Evolutionary conservation across 495 filamentous ascomycete genomes (phyloP), one percentile per base, ranked within the genome.

Genomic region (Penicillium egyptiacum): DNA sequence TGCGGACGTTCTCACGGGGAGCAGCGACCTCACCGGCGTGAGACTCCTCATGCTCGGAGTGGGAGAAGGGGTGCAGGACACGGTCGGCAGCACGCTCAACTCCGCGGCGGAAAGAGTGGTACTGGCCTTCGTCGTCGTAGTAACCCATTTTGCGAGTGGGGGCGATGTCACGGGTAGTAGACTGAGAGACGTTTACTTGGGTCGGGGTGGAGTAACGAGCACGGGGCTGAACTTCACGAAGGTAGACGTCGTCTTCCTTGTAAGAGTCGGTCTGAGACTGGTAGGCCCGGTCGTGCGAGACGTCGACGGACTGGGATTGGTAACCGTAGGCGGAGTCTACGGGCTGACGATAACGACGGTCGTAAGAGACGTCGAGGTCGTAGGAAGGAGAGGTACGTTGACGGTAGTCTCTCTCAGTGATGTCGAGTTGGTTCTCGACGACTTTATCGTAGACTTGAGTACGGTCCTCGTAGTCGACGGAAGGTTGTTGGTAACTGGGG

Each of bases 41-140:
- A 71, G 88, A 81, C 67, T 83, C 76, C 67, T 82, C 81, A 64
- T 83, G 70, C 31, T 80, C 72, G 59, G 77, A 78, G 67, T 86
- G 84, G 67, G 79, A 75, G 73, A 85, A 84, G 60, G 84, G 83
- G 76, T 92, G 89, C 62, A 86, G 74, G 67, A 94, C 79, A 58
- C 85, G 84, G 78, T 96, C 89, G 68, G 89, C 90, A 73, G 87
- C 86, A 69, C 87, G 86, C 81, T 91, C 86, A 53, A 96, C 70
- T 68, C 90, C 88, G 73, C 89, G 87, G 73, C 92, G 90, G 87
- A 96, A 87, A 57, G 89, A 93, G 81, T 96, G 92, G 79, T 96
- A 91, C 67, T 91, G 86, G 76, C 92, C 92, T 84, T 93, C 88
- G 79, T 95, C 90, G 89, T 96, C 92, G 91, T 95, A 96, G 85